Evolutionary conservation across 2,329 filamentous ascomycete genomes (phyloP), one percentile per base, ranked within the genome.

Genomic region (Thermoascus crustaceus): DNA sequence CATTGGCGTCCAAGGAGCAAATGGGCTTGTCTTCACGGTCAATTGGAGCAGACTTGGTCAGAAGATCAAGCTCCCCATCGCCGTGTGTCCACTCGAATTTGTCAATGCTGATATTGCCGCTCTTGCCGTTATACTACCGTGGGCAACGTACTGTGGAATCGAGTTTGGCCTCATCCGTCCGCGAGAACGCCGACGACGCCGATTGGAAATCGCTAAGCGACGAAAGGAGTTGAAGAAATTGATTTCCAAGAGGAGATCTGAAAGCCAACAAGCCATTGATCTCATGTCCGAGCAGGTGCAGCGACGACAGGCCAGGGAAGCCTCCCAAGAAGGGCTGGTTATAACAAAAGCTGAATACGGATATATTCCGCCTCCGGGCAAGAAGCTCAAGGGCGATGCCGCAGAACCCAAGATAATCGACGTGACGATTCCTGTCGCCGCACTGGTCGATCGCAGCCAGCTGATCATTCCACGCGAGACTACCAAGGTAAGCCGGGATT

Each of bases 381-480:
- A 50, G 40, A 53, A 51, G 29, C 36, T 38, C 6, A 47, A 47
- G 19, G 36, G 33, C 8, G 46, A 43, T 9, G 43, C 40, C 11
- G 43, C 37, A 6, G 52, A 56, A 18, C 39, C 46, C 13, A 49
- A 55, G 18, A 40, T 55, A 3, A 52, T 55, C 9, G 61, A 67
- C 47, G 64, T 66, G 19, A 66, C 63, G 2, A 55, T 65, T 20
- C 59, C 64, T 4, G 55, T 66, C n/a, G 64, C 63, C 35, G 60
- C 60, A n/a, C 47, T 64, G 35, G 64, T 67, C 8, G 60, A 66
- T 30, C 55, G 54, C 21, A 50, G 59, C 14, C 64, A 67, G 42
- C 45, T 67, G 33, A 46, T 54, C 24, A 58, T 67, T 18, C 41
- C 58, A n/a, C 43, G 49, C 14, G 48, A 53, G 8, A 50, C 53